These are phyloP conservation scores for Quercus dentata DNA, from an alignment of 306 rosid genomes.

Conservation along the genomic window DNA sequence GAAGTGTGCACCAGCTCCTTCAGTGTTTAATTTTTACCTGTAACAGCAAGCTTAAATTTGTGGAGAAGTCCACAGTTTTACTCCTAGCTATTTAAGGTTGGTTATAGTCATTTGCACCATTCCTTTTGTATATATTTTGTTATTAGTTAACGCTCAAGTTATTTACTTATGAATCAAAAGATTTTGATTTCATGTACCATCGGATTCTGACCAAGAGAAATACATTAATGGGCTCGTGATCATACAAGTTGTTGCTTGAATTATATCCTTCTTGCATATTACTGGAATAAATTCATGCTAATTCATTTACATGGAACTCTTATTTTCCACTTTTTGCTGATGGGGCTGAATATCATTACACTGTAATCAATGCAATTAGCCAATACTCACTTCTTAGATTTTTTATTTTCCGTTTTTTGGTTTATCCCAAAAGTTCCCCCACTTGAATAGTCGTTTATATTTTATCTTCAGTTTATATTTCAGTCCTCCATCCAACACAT, in stretches of 20 bases:
- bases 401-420: too few species aligned
- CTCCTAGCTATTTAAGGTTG: not conserved
- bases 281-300: not conserved
- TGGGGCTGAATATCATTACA: too few species aligned
- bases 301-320: not conserved
- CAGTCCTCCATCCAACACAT: too few species aligned
- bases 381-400: too few species aligned
- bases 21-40: not conserved
- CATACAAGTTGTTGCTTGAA: not conserved
- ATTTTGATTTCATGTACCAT: not conserved
- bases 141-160: not conserved
- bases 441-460: too few species aligned
- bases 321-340: too few species aligned
- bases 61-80: not conserved
- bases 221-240: not conserved
- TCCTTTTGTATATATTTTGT: not conserved
- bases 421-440: too few species aligned
- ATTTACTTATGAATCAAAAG: not conserved
- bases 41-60: not conserved
- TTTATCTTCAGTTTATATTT: too few species aligned
- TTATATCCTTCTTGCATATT: not conserved
- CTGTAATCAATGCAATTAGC: too few species aligned
- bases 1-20: not conserved
- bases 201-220: not conserved
- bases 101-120: not conserved